Evolutionary conservation across 2,329 filamentous ascomycete genomes (phyloP).

Genomic region (Apiospora rasikravindrae): DNA sequence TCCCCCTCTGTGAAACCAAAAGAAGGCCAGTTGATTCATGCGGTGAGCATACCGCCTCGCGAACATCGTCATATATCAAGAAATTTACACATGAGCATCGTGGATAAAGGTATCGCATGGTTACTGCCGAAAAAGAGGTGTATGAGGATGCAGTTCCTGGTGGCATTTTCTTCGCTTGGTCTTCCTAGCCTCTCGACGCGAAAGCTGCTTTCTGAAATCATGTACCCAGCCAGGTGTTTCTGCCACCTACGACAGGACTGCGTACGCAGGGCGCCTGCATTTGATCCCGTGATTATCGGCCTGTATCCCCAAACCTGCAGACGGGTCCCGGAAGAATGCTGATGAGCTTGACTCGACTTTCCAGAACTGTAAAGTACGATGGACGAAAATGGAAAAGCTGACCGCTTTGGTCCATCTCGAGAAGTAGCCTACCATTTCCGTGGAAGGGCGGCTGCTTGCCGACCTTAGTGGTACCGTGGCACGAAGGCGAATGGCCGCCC

Average conservation of each 20-base stretch:
- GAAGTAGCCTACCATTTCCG: slow-evolving; percentile 14
- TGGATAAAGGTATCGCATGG: not conserved
- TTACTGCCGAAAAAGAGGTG: slow-evolving; percentile 24
- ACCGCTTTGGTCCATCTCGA: slow-evolving; percentile 22
- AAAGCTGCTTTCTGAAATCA: not conserved
- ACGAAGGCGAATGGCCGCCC: slow-evolving; percentile 19
- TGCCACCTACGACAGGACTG: not conserved
- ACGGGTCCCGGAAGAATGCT: slow-evolving; percentile 18
- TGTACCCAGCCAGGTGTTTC: not conserved
- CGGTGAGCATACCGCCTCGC: slow-evolving; percentile 13
- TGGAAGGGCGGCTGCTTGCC: not conserved
- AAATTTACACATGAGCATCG: not conserved
- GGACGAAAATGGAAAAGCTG: slow-evolving; percentile 20
- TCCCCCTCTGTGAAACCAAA: not conserved
- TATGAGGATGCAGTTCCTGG: not conserved
- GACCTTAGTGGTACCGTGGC: not conserved
- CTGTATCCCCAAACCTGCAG: not conserved
- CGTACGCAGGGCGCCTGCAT: slow-evolving; percentile 18
- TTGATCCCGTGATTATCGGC: slow-evolving; percentile 14
- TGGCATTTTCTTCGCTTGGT: not conserved
- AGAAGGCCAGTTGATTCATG: slow-evolving; percentile 1
- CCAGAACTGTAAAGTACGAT: slow-evolving; percentile 5
- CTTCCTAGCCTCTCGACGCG: not conserved
- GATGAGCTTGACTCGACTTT: slow-evolving; percentile 9
- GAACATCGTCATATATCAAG: not conserved